Evolutionary conservation across 1,284 basidiomycete genomes (phyloP).

Genomic region (Melampsora abietis-canadensis): DNA sequence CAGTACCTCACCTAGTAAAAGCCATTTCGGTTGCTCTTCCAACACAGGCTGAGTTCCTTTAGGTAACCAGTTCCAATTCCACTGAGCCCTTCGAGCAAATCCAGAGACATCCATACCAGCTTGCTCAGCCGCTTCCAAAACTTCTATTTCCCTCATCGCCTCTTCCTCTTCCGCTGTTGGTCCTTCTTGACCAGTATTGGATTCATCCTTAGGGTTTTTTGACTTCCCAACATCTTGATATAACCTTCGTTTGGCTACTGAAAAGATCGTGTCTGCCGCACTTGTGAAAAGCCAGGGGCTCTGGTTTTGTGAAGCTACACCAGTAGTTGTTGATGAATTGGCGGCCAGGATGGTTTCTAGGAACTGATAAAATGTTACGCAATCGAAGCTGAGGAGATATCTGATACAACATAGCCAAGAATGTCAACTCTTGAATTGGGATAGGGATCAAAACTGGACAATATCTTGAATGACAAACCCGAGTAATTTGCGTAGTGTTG

Average conservation of each 20-base stretch:
- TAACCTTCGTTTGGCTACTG: slow-evolving; percentile 73
- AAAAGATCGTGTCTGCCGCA: slow-evolving; percentile 81
- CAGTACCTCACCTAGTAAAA: slow-evolving; percentile 74
- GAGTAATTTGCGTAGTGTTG: slow-evolving; percentile 77
- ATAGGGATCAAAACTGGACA: neutral
- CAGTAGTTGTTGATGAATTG: slow-evolving; percentile 57
- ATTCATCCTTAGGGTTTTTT: slow-evolving; percentile 43
- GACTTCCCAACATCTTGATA: slow-evolving; percentile 58
- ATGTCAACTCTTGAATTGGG: slow-evolving; percentile 1
- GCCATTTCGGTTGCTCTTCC: slow-evolving; percentile 95
- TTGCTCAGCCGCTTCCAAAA: slow-evolving; percentile 20
- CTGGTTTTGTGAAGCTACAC: slow-evolving; percentile 60
- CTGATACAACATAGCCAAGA: slow-evolving; percentile 54
- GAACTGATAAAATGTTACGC: slow-evolving; percentile 84
- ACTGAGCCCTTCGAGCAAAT: neutral
- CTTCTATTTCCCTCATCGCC: slow-evolving; percentile 28
- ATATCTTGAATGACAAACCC: neutral
- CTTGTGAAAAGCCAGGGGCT: slow-evolving; percentile 84
- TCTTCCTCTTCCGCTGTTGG: slow-evolving; percentile 45
- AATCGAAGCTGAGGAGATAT: slow-evolving; percentile 85
- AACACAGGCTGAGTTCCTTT: slow-evolving; percentile 77
- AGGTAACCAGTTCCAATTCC: slow-evolving; percentile 63
- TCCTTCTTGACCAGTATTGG: neutral
- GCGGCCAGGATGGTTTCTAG: slow-evolving; percentile 83
- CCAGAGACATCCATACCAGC: slow-evolving; percentile 28